Conservation (phyloP, 2,329 filamentous ascomycete species). For the Cercospora canescens region DNA sequence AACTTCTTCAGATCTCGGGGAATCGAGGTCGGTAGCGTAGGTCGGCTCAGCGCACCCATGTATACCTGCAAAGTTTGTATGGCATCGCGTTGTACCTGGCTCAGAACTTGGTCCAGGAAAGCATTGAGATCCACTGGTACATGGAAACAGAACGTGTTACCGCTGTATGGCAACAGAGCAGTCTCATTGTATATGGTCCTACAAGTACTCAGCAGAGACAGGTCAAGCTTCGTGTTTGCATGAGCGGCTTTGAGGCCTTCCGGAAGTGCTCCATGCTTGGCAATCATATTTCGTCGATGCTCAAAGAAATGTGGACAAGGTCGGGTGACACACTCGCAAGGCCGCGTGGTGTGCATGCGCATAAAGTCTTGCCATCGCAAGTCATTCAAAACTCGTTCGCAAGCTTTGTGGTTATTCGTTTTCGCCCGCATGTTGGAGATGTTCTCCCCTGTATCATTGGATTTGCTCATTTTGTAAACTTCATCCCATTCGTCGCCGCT, state of each 20-base stretch:
- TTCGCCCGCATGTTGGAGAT: background rate
- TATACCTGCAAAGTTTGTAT: constrained; percentile 13
- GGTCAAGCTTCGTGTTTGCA: constrained; percentile 13
- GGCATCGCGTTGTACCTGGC: constrained; percentile 6
- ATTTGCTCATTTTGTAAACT: background rate
- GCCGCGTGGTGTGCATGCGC: constrained; percentile 1
- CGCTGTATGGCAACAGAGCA: constrained; percentile 14
- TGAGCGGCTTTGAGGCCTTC: constrained; percentile 13
- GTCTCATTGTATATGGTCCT: constrained; percentile 19
- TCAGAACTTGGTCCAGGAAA: constrained; percentile 16
- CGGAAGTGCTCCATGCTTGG: constrained; percentile 15
- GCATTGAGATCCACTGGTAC: constrained; percentile 15
- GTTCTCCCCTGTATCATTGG: background rate
- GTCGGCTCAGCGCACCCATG: constrained; percentile 11
- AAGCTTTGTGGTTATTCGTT: constrained; percentile 1
- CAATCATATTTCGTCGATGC: constrained; percentile 13
- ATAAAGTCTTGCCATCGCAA: constrained; percentile 18
- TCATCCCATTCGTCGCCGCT: background rate
- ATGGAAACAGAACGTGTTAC: constrained; percentile 19
- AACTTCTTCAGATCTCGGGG: constrained; percentile 9
- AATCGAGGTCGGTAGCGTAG: constrained; percentile 11
- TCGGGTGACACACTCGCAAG: constrained; percentile 13
- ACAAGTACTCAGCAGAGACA: constrained; percentile 13
- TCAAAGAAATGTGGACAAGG: constrained; percentile 19
- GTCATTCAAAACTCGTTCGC: constrained; percentile 16